phyloP scores from a whole-genome alignment of 169 alveolate genomes.

The Plasmodium reichenowi region DNA sequence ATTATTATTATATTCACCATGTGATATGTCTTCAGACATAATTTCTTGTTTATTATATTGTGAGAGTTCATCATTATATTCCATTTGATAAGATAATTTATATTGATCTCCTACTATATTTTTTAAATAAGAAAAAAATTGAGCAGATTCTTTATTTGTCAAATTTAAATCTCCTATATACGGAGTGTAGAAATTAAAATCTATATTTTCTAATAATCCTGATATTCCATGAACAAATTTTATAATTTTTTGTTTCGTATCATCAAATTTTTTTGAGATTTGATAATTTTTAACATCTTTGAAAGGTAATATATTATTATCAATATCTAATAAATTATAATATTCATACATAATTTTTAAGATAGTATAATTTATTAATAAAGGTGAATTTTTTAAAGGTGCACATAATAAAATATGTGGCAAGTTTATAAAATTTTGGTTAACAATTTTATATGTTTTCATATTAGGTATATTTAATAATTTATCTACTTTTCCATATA shows the following conservation, averaged over 20 bases:
- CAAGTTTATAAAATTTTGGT: slow-evolving; percentile 45
- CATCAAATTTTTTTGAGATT: slow-evolving; percentile 38
- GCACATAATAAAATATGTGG: slow-evolving; percentile 30
- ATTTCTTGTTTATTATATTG: neutral
- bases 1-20: neutral
- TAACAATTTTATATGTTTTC: slow-evolving; percentile 63
- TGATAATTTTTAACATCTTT: slow-evolving; percentile 57
- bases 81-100: slow-evolving; percentile 16
- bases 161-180: slow-evolving; percentile 68
- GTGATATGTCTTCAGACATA: too few relatives aligned
- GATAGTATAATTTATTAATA: slow-evolving; percentile 55
- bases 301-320: slow-evolving; percentile 53
- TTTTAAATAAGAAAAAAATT: slow-evolving; percentile 42
- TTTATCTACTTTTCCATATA: slow-evolving; percentile 26
- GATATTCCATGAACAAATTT: slow-evolving; percentile 64
- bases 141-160: slow-evolving; percentile 30
- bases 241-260: slow-evolving; percentile 42
- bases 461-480: slow-evolving; percentile 39
- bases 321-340: slow-evolving; percentile 19
- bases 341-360: slow-evolving; percentile 72
- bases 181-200: slow-evolving; percentile 60
- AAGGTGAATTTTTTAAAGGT: slow-evolving; percentile 46
- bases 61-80: slow-evolving; percentile 27
- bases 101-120: neutral
- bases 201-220: slow-evolving; percentile 69